A percentile compares a stretch with the other conserved stretches of the same genome.
Evolutionary conservation across 208 protist genomes (phyloP).

Genomic region (Trypanosoma platydactyli): DNA sequence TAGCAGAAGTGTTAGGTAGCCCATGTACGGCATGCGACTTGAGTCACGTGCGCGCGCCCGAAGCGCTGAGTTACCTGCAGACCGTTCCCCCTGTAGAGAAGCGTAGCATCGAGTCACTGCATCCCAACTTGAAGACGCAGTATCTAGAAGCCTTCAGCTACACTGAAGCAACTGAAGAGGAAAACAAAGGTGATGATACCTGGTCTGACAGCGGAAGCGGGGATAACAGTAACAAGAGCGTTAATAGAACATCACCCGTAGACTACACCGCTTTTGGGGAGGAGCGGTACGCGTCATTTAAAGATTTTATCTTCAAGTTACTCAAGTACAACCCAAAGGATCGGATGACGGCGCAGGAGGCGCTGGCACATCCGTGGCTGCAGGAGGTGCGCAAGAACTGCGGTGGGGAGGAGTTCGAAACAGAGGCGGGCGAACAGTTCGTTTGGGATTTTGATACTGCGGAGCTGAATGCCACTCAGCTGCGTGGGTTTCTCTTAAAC

Average conservation of each 20-base stretch:
- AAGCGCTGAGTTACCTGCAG: constrained; percentile 73
- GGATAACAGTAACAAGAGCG: not conserved
- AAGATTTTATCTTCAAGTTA: constrained; percentile 88
- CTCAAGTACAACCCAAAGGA: constrained; percentile 93
- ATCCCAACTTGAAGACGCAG: constrained; percentile 40
- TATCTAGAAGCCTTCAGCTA: constrained; percentile 55
- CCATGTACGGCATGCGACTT: constrained; percentile 81
- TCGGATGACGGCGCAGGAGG: constrained; percentile 93
- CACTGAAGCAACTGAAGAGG: constrained; percentile 38
- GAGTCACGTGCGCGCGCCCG: constrained; percentile 44
- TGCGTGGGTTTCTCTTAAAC: constrained; percentile 60
- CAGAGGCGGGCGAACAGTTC: constrained; percentile 44
- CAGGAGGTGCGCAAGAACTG: constrained; percentile 40
- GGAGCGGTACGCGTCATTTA: constrained; percentile 65
- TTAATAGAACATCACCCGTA: not conserved
- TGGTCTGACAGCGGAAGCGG: not conserved
- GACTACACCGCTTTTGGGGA: not conserved
- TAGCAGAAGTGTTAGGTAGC: constrained; percentile 66
- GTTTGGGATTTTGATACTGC: constrained; percentile 49
- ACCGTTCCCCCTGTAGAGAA: constrained; percentile 46
- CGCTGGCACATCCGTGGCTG: constrained; percentile 85
- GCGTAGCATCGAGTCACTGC: constrained; percentile 58
- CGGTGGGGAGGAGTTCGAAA: constrained; percentile 32
- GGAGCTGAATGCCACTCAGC: constrained; percentile 37
- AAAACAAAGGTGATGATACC: constrained; percentile 14